Conservation (phyloP, 805 yeast genomes). For the Wickerhamiella parazyma region DNA sequence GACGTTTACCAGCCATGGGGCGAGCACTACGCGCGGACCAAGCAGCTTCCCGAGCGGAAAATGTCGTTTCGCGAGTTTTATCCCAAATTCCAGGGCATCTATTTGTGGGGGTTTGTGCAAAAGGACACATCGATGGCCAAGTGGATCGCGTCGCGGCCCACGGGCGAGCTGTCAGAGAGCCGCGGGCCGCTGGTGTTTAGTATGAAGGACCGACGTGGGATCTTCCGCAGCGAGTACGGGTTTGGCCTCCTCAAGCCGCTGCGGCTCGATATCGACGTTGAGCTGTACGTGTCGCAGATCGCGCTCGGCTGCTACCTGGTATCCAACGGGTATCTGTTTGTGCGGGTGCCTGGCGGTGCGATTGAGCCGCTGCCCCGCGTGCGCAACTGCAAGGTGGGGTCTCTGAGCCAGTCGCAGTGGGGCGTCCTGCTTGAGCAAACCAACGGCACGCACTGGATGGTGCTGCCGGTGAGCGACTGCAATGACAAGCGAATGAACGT, state of each 20-base stretch:
- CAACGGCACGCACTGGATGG: not conserved
- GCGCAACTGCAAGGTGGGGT: not conserved
- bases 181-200: not conserved
- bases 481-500: not conserved
- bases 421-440: not conserved
- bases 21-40: not conserved
- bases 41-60: not conserved
- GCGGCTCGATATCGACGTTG: slow-evolving; percentile 1
- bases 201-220: not conserved
- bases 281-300: not conserved
- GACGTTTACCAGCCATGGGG: slow-evolving; percentile 6
- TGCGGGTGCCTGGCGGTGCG: slow-evolving; percentile 1
- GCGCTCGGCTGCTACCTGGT: slow-evolving; percentile 1
- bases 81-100: slow-evolving; percentile 2
- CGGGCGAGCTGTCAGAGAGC: not conserved
- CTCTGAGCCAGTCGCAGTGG: slow-evolving; percentile 1
- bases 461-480: slow-evolving; percentile 2
- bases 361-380: not conserved
- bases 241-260: slow-evolving; percentile 5
- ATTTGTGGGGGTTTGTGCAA: slow-evolving; percentile 5
- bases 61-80: slow-evolving; percentile 3
- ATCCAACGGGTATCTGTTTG: slow-evolving; percentile 1
- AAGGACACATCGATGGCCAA: slow-evolving; percentile 2
- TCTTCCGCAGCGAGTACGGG: slow-evolving; percentile 1
- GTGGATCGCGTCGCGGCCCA: not conserved